Evolutionary conservation across 2,329 filamentous ascomycete genomes (phyloP).

Genomic region (Verticillium dahliae): DNA sequence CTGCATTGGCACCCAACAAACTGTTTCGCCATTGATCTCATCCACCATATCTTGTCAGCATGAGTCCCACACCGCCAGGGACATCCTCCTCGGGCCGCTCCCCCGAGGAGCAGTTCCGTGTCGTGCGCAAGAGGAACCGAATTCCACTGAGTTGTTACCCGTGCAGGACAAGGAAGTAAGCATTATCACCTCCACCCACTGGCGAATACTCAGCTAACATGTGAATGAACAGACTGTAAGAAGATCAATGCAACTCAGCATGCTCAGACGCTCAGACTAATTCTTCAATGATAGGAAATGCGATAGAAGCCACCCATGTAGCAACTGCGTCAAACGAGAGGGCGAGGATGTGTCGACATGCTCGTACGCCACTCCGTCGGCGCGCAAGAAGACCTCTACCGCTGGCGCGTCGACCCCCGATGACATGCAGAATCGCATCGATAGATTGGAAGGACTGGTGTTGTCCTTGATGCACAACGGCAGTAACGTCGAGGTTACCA

Average conservation of each 20-base stretch:
- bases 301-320: constrained; percentile 83
- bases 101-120: constrained; percentile 77
- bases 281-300: constrained; percentile 64
- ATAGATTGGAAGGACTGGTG: constrained; percentile 86
- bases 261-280: background rate
- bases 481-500: constrained; percentile 38
- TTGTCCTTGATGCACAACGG: constrained; percentile 91
- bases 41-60: constrained; percentile 23
- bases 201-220: constrained; percentile 12
- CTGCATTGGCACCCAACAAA: background rate
- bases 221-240: constrained; percentile 27
- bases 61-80: constrained; percentile 73
- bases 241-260: constrained; percentile 1
- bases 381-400: constrained; percentile 68
- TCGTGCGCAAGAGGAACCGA: constrained; percentile 86
- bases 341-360: constrained; percentile 75
- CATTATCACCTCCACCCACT: constrained; percentile 12
- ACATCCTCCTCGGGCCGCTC: constrained; percentile 75
- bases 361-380: constrained; percentile 68
- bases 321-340: constrained; percentile 90
- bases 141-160: constrained; percentile 88
- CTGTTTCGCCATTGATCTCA: background rate
- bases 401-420: constrained; percentile 62
- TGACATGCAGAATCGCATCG: constrained; percentile 98
- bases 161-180: constrained; percentile 85